Percentiles rank a stretch among this genome's conserved stretches.
Evolutionary conservation across 805 yeast species (phyloP).

Genomic region (Candida ipomoeae): DNA sequence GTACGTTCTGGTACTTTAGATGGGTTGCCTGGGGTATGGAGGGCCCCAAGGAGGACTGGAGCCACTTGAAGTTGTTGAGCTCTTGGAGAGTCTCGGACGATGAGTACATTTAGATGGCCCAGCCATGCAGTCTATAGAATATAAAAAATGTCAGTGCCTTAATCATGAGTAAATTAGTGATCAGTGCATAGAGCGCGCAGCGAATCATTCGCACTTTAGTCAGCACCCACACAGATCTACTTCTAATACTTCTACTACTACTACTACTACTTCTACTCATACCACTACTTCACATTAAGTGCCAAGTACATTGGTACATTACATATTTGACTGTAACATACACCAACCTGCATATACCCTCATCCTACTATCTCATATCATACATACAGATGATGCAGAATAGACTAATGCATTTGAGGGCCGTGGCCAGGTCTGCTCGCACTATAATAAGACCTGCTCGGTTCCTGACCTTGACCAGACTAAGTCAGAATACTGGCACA

Average conservation of each 20-base stretch:
- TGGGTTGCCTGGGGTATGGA: conserved; percentile 83
- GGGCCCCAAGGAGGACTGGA: conserved; percentile 39
- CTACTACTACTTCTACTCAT: too few species aligned
- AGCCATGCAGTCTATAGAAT: too few species aligned
- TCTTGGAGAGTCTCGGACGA: conserved; percentile 43
- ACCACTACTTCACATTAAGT: too few species aligned
- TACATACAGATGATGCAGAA: neutral
- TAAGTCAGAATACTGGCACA: neutral
- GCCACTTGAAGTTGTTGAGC: conserved; percentile 35
- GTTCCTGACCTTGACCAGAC: neutral
- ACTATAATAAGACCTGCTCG: neutral
- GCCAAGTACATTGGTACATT: too few species aligned
- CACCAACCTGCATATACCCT: neutral
- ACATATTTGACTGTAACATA: too few species aligned
- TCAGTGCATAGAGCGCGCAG: neutral
- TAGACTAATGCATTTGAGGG: neutral
- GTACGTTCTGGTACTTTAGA: conserved; percentile 54
- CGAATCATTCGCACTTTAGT: conserved; percentile 3
- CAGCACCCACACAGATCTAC: neutral
- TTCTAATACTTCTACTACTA: neutral
- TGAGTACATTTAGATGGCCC: conserved; percentile 21
- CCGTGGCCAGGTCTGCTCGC: neutral
- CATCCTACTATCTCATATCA: neutral
- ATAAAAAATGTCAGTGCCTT: too few species aligned
- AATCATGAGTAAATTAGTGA: neutral